Percentiles rank a stretch among this genome's conserved stretches.
Conservation (phyloP, 2,329 filamentous ascomycete species). For the Hyphodiscus sp. region DNA sequence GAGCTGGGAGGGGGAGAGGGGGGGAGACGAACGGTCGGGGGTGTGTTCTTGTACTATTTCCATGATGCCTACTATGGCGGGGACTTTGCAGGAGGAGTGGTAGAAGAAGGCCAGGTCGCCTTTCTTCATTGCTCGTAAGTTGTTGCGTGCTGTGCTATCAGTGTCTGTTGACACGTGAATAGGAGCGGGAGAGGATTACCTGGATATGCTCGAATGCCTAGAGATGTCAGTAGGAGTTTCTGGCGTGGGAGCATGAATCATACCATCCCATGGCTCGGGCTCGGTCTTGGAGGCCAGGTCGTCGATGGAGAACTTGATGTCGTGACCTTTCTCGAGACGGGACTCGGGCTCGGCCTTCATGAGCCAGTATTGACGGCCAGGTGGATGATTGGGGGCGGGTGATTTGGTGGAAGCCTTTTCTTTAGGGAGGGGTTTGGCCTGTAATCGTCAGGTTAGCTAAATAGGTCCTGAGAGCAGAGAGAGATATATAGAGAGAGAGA, state of each 20-base stretch:
- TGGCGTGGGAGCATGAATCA: slow-evolving; percentile 30
- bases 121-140: slow-evolving; percentile 83
- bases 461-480: background rate
- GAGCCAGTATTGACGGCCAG: slow-evolving; percentile 59
- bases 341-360: slow-evolving; percentile 87
- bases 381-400: background rate
- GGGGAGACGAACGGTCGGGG: slow-evolving; percentile 56
- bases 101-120: slow-evolving; percentile 96
- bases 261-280: slow-evolving; percentile 90
- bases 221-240: slow-evolving; percentile 6
- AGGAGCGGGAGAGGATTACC: slow-evolving; percentile 30
- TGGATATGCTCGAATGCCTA: slow-evolving; percentile 45
- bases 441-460: background rate
- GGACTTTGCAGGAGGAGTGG: slow-evolving; percentile 86
- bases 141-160: slow-evolving; percentile 64
- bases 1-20: background rate
- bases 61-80: slow-evolving; percentile 82
- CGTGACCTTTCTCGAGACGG: slow-evolving; percentile 76
- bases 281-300: slow-evolving; percentile 66
- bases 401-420: slow-evolving; percentile 6
- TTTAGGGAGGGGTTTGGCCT: slow-evolving; percentile 4
- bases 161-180: background rate
- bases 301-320: slow-evolving; percentile 92
- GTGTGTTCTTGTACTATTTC: slow-evolving; percentile 81
- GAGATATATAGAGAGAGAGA: background rate